These are phyloP conservation scores for Canavalia gladiata DNA, from an alignment of 306 rosid species.

Conservation along the genomic window DNA sequence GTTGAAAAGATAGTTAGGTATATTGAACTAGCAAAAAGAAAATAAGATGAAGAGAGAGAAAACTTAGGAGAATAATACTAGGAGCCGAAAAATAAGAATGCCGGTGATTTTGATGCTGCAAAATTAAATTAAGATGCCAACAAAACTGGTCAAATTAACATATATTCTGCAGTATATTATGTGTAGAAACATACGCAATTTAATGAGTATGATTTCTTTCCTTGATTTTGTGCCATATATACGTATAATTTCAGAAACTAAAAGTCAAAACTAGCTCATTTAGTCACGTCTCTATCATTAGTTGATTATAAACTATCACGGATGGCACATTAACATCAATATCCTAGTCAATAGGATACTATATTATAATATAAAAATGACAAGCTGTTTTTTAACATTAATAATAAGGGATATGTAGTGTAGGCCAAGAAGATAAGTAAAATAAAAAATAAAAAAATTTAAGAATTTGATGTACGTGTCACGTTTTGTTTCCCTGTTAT, in stretches of 20 bases:
- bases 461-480: neutral
- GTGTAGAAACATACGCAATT: constrained; percentile 20
- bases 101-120: constrained; percentile 30
- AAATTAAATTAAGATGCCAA: constrained; percentile 35
- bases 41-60: constrained; percentile 13
- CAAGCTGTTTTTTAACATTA: neutral
- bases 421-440: neutral
- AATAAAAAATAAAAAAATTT: neutral
- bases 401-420: neutral
- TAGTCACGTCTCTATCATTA: constrained; percentile 45
- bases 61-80: constrained; percentile 22
- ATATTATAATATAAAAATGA: neutral
- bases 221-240: constrained; percentile 26
- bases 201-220: constrained; percentile 7
- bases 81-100: constrained; percentile 34
- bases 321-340: constrained; percentile 34
- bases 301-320: constrained; percentile 24
- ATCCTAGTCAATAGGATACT: constrained; percentile 5
- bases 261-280: constrained; percentile 45
- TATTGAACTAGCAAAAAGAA: constrained; percentile 17
- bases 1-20: constrained; percentile 50
- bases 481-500: neutral
- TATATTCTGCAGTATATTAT: constrained; percentile 19
- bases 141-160: constrained; percentile 39
- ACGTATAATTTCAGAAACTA: constrained; percentile 20